Percentiles rank a stretch among this genome's conserved stretches.
Conservation (phyloP, 1,284 basidiomycete species). For the Naganishia sp. region DNA sequence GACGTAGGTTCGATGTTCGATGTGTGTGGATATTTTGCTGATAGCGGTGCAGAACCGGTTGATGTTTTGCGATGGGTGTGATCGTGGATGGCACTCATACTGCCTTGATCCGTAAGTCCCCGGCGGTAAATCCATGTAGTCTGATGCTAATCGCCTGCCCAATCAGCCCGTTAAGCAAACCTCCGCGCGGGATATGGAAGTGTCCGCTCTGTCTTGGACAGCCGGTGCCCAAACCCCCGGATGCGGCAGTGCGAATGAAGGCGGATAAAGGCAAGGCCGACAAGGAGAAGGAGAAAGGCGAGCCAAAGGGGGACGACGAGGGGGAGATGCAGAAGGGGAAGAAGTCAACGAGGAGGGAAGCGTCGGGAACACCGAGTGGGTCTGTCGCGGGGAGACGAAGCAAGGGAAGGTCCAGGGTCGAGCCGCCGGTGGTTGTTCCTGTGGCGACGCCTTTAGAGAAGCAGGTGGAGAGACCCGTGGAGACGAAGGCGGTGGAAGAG, state of each 20-base stretch:
- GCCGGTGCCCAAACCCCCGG: constrained; percentile 2
- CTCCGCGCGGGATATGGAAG: constrained; percentile 62
- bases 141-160: constrained; percentile 2
- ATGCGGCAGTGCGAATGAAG: not conserved
- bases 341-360: not conserved
- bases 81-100: constrained; percentile 91
- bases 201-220: constrained; percentile 33
- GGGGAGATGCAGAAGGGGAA: no score
- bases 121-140: not conserved
- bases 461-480: not conserved
- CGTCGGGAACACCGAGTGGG: not conserved
- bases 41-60: constrained; percentile 65
- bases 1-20: constrained; percentile 66
- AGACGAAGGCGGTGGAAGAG: not conserved
- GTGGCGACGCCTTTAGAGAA: not conserved
- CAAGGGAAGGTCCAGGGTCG: constrained; percentile 5
- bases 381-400: not conserved
- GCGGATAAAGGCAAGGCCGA: not conserved
- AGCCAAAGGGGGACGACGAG: not conserved
- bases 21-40: no score
- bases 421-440: not conserved
- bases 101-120: constrained; percentile 68
- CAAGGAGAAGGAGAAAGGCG: not conserved
- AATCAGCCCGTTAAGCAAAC: constrained; percentile 61
- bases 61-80: constrained; percentile 91